A percentile compares a stretch with the other conserved stretches of the same genome.
These are phyloP conservation scores for Umbelopsis isabellina DNA, from an alignment of 192 early-diverging fungal genomes.

Conservation along the genomic window DNA sequence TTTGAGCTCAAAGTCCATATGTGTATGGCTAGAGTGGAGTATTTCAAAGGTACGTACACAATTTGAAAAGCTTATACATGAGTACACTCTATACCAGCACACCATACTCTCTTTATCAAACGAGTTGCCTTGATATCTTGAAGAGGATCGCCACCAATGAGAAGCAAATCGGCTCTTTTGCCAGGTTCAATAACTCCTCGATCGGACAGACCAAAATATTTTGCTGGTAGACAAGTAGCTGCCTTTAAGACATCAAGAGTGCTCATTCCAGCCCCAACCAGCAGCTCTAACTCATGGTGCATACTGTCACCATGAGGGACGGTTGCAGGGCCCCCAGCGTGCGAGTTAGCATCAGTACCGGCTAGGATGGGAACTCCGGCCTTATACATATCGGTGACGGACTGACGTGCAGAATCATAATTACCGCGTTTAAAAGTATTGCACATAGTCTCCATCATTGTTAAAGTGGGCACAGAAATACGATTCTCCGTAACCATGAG, in stretches of 20 bases:
- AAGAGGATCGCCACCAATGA: constrained; percentile 19
- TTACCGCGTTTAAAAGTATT: neutral
- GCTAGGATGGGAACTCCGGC: neutral
- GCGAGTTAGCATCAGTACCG: constrained; percentile 2
- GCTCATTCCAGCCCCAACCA: constrained; percentile 1
- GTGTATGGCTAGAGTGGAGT: too few relatives aligned
- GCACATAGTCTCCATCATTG: constrained; percentile 10
- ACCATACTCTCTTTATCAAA: constrained; percentile 5
- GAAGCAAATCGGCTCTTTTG: constrained; percentile 19
- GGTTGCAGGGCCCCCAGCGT: neutral
- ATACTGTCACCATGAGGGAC: constrained; percentile 16
- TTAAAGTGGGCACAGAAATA: constrained; percentile 7
- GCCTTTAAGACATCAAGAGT: constrained; percentile 7
- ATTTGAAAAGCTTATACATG: too few relatives aligned
- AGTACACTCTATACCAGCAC: neutral
- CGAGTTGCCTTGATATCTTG: constrained; percentile 4
- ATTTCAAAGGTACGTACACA: too few relatives aligned
- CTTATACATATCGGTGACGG: constrained; percentile 1
- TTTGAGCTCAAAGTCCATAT: too few relatives aligned
- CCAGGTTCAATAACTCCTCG: constrained; percentile 27
- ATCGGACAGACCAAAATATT: constrained; percentile 17
- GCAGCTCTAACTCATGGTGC: constrained; percentile 11
- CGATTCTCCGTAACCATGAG: neutral
- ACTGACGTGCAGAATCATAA: neutral
- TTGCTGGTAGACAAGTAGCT: constrained; percentile 14